Conservation (phyloP, 2,329 filamentous ascomycete species). For the Trichothecium roseum region DNA sequence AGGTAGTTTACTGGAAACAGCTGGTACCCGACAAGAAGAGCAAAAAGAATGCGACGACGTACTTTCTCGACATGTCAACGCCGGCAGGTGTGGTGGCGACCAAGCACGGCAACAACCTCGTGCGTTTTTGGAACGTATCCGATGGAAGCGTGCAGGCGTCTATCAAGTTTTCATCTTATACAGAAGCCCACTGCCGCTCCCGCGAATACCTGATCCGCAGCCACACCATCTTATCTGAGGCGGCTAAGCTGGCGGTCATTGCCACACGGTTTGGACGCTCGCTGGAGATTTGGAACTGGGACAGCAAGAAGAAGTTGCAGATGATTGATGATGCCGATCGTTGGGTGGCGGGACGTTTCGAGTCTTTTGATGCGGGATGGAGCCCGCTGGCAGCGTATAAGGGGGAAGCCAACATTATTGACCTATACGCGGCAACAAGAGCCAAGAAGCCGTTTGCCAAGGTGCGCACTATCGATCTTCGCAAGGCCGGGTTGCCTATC, state of each 20-base stretch:
- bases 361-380: constrained; percentile 21
- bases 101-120: constrained; percentile 51
- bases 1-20: constrained; percentile 11
- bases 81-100: constrained; percentile 21
- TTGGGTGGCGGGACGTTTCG: constrained; percentile 24
- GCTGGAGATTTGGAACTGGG: constrained; percentile 29
- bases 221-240: constrained; percentile 28
- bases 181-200: constrained; percentile 24
- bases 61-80: constrained; percentile 24
- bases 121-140: constrained; percentile 82
- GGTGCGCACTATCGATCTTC: constrained; percentile 22
- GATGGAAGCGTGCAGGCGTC: constrained; percentile 60
- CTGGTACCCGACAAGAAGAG: constrained; percentile 16
- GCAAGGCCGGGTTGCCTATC: constrained; percentile 22
- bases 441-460: constrained; percentile 27
- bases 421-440: constrained; percentile 19
- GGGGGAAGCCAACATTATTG: constrained; percentile 18
- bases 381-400: constrained; percentile 24
- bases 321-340: constrained; percentile 24
- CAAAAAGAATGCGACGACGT: constrained; percentile 17
- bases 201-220: constrained; percentile 32
- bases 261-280: constrained; percentile 27
- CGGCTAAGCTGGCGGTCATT: constrained; percentile 24
- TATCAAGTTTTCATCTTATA: constrained; percentile 28
- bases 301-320: constrained; percentile 26